Evolutionary conservation across 306 rosid species (phyloP).

Genomic region (Acmispon strigosus): DNA sequence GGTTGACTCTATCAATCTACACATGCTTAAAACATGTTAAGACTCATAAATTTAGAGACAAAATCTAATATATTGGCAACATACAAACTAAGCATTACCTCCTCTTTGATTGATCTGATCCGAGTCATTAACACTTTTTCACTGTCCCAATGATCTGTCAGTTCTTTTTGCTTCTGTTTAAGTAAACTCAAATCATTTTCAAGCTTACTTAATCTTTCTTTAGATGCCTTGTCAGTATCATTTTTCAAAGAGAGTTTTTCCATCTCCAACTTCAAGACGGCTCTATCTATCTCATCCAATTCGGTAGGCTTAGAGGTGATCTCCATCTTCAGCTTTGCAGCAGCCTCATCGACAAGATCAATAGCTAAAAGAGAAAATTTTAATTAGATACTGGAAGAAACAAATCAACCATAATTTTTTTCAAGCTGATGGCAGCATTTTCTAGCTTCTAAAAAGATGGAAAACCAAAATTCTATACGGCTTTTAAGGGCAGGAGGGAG

Average conservation of each 20-base stretch:
- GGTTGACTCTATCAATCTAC: conserved; percentile 94
- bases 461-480: background rate
- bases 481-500: background rate
- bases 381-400: conserved; percentile 1
- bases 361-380: conserved; percentile 56
- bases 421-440: background rate
- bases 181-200: conserved; percentile 71
- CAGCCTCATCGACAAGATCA: conserved; percentile 98
- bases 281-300: conserved; percentile 86
- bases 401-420: background rate
- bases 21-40: conserved; percentile 8
- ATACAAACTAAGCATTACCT: conserved; percentile 45
- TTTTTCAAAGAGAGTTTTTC: conserved; percentile 85
- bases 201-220: conserved; percentile 78
- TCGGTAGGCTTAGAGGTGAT: conserved; percentile 96
- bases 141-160: conserved; percentile 74
- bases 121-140: conserved; percentile 76
- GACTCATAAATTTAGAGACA: background rate
- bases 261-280: conserved; percentile 90
- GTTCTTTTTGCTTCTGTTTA: conserved; percentile 76
- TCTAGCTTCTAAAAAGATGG: background rate
- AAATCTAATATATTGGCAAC: background rate
- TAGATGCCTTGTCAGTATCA: conserved; percentile 91
- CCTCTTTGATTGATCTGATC: conserved; percentile 86
- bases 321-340: conserved; percentile 96